Base-by-base conservation (phyloP, 495 filamentous ascomycete genomes). In the Penicillium fimorum region DNA sequence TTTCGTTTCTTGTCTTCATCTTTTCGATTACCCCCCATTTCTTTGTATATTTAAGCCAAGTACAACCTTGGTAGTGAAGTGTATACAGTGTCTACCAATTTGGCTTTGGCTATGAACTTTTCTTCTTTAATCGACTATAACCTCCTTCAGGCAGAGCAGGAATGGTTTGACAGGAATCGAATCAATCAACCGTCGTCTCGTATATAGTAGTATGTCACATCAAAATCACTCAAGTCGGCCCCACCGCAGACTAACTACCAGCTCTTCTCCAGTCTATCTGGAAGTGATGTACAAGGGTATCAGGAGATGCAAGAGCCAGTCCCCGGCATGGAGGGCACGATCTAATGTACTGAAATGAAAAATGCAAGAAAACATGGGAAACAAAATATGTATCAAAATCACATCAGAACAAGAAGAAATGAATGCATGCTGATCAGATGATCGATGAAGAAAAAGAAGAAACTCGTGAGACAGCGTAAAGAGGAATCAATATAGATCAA, bases 271-370 rank as follows among this genome's bases (percentile, higher is more conserved):
- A 64, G 55, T 69, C 64, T 69, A 69, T 69, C 61, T 63, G 58
- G 53, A 48, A 61, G 62, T 65, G 66, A 68, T 68, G 63, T 69
- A 69, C 63, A 69, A 56, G 61, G 61, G 64, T 64, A 69, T 64
- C 63, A 55, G 51, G 57, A 64, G 63, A 64, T 55, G 27, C 60
- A 56, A 43, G 55, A 56, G 51, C 46, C 62, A 52, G 55, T 55
- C 60, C 59, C 50, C 49, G 35, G 29, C 55, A 55, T 48, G 50
- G 59, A 67, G 59, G 61, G 56, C 47, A 56, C 50, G 53, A 62
- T 68, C 63, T 66, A 68, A 66, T 68, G 58, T 68, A 66, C 66
- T 61, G 46, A 54, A 61, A 63, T 22, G 42, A 32, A 53, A 43
- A 44, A 17, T 11, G 29, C 42, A 56, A 48, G 48, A 56, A 18